Evolutionary conservation across 1,284 basidiomycete genomes (phyloP), one percentile per base, ranked within the genome.

Genomic region (Gastroboletus turbinatus): DNA sequence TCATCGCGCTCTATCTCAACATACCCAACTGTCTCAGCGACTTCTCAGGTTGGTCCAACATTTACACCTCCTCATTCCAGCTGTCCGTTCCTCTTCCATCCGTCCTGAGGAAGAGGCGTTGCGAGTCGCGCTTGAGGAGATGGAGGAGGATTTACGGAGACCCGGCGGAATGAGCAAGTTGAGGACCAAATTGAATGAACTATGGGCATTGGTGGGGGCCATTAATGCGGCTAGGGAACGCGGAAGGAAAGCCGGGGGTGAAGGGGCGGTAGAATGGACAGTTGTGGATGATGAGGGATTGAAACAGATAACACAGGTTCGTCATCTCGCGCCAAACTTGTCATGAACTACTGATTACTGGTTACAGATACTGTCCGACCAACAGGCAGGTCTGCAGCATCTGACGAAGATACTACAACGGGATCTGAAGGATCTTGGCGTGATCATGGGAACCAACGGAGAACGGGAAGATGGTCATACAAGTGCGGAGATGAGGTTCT

Each of bases 141-240:
- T 94, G 57, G 88, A 90, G 68, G 85, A 86, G 60, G 88, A 90
- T 66, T 70, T 93, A 55, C 82, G 83, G 57, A 78, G 81, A 47
- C 68, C 68, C 0, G 68, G 68, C 3, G 78, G 75, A 58, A 82
- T 73, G 71, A 82, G 56, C 82, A 90, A 49, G 67, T 77, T 94
- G 69, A 84, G 85, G 49, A 85, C 83, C 42, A 88, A 88, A 66
- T 67, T 92, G 63, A 90, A 88, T 61, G 93, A 94, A 70, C 76
- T 96, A 27, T 94, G 93, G 92, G 92, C 90, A 14, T 75, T 89
- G 39, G 79, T 94, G 13, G 91, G 91, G n/a, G 87, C 90, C 52
- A 78, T 94, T 17, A 80, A 81, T 57, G 88, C 88, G 1, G 78
- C 81, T 51, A 70, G 78, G 60, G 85, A 88, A 62, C 72, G 80